Percentiles rank a stretch among this genome's conserved stretches.
Evolutionary conservation across 257 asterid genomes (phyloP).

Genomic region (Solanum dulcamara): DNA sequence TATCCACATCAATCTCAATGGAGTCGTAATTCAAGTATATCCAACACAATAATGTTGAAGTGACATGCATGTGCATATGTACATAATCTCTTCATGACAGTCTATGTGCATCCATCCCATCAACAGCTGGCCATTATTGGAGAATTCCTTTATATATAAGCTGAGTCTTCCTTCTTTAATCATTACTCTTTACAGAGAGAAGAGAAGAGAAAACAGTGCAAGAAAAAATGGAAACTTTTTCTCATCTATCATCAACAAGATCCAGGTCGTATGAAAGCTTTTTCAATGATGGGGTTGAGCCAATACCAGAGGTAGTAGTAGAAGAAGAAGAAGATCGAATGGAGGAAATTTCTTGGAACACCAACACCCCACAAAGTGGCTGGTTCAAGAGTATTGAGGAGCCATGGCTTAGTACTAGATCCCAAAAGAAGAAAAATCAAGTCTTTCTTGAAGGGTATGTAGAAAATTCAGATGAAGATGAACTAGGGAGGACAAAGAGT

Average conservation of each 20-base stretch:
- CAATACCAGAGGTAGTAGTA: not conserved
- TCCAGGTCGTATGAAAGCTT: slow-evolving; percentile 4
- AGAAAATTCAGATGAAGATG: slow-evolving; percentile 25
- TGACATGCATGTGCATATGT: not conserved
- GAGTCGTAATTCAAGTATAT: not conserved
- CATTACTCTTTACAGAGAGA: not conserved
- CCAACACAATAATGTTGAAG: not conserved
- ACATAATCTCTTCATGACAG: not conserved
- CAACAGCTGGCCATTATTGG: not conserved
- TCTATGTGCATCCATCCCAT: slow-evolving; percentile 1
- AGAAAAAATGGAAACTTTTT: not conserved
- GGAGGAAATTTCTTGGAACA: not conserved
- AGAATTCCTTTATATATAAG: slow-evolving; percentile 3
- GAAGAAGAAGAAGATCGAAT: not conserved
- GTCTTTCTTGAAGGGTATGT: slow-evolving; percentile 31
- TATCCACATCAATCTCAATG: too few relatives aligned
- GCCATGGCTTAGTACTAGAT: not conserved
- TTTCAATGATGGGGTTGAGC: not conserved
- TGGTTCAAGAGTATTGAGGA: slow-evolving; percentile 6
- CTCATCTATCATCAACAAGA: slow-evolving; percentile 1
- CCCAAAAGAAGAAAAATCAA: slow-evolving; percentile 7
- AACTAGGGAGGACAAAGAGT: slow-evolving; percentile 31
- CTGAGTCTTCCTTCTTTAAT: not conserved
- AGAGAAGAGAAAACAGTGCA: not conserved
- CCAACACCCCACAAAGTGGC: not conserved